These are phyloP conservation scores for Chlamydomonas incerta DNA, from an alignment of 139 green algal genomes.

Conservation along the genomic window DNA sequence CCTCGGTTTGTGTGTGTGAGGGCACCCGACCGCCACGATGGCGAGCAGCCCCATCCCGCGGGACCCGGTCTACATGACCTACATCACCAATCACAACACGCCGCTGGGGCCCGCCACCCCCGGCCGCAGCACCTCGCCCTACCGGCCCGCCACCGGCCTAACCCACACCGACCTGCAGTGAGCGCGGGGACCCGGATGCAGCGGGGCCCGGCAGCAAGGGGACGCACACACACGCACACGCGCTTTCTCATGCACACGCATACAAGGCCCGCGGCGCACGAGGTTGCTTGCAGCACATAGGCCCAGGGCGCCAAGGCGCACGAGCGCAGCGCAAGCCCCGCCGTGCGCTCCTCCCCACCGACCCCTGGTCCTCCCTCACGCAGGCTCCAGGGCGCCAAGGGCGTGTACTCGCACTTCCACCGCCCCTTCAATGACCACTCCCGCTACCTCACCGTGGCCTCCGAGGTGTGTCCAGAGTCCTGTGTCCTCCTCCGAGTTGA, in stretches of 20 bases:
- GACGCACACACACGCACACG: too few species aligned
- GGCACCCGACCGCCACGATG: too few species aligned
- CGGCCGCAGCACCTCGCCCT: not conserved
- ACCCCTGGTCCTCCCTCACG: not conserved
- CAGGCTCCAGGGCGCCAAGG: not conserved
- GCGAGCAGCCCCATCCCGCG: slow-evolving; percentile 6
- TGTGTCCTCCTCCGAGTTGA: too few species aligned
- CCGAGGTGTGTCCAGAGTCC: too few species aligned
- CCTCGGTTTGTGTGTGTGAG: too few species aligned
- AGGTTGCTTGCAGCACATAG: too few species aligned
- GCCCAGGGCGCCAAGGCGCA: too few species aligned
- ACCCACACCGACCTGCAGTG: slow-evolving; percentile 29
- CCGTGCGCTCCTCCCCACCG: not conserved
- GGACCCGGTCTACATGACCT: slow-evolving; percentile 43
- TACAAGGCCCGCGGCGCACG: too few species aligned
- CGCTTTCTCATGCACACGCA: too few species aligned
- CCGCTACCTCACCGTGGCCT: slow-evolving; percentile 40
- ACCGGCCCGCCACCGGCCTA: slow-evolving; percentile 31
- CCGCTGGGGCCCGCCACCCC: not conserved
- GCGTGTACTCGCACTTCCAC: slow-evolving; percentile 53
- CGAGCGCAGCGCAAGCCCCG: too few species aligned
- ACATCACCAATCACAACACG: slow-evolving; percentile 25
- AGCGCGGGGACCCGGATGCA: too few species aligned
- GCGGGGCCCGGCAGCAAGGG: too few species aligned
- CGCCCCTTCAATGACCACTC: slow-evolving; percentile 49